A percentile compares a stretch with the other conserved stretches of the same genome.
phyloP scores from a whole-genome alignment of 108 stramenopile genomes.

The Stephanodiscus triporus region DNA sequence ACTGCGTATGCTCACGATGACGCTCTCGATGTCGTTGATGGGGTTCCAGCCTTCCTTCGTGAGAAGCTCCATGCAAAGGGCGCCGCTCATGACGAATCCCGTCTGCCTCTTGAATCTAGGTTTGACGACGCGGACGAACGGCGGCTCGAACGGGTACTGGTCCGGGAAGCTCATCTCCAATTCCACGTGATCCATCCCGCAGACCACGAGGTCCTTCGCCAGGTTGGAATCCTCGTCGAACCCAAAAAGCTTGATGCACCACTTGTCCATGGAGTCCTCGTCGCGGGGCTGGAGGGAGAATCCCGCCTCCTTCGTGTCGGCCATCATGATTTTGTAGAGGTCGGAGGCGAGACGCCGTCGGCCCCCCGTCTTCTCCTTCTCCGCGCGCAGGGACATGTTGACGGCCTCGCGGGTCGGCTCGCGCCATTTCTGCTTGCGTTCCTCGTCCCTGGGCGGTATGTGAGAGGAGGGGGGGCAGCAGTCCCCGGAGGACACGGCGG shows the following conservation, averaged over 20 bases:
- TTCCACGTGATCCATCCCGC: slow-evolving; percentile 79
- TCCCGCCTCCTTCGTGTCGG: slow-evolving; percentile 84
- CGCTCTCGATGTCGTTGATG: slow-evolving; percentile 92
- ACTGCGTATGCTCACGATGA: slow-evolving; percentile 90
- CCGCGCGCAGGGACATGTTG: slow-evolving; percentile 82
- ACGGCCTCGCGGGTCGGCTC: slow-evolving; percentile 80
- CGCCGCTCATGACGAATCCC: slow-evolving; percentile 95
- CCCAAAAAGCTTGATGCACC: slow-evolving; percentile 89
- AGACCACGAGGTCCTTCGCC: slow-evolving; percentile 76
- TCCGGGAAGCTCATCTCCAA: slow-evolving; percentile 93
- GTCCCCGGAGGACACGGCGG: neutral
- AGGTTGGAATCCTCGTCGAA: slow-evolving; percentile 85
- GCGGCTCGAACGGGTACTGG: slow-evolving; percentile 92
- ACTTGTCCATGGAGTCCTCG: slow-evolving; percentile 86
- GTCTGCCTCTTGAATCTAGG: slow-evolving; percentile 91
- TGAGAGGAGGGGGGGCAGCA: neutral
- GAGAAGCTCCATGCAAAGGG: slow-evolving; percentile 92
- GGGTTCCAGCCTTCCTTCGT: slow-evolving; percentile 95
- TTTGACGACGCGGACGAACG: slow-evolving; percentile 85
- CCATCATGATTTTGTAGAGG: slow-evolving; percentile 87
- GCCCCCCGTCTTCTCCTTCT: slow-evolving; percentile 82
- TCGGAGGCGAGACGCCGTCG: slow-evolving; percentile 83
- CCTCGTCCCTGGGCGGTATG: neutral
- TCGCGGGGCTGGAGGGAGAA: slow-evolving; percentile 71
- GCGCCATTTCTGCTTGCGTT: slow-evolving; percentile 64